Conservation (phyloP, 148 eudicot genomes). For the Bassia scoparia region DNA sequence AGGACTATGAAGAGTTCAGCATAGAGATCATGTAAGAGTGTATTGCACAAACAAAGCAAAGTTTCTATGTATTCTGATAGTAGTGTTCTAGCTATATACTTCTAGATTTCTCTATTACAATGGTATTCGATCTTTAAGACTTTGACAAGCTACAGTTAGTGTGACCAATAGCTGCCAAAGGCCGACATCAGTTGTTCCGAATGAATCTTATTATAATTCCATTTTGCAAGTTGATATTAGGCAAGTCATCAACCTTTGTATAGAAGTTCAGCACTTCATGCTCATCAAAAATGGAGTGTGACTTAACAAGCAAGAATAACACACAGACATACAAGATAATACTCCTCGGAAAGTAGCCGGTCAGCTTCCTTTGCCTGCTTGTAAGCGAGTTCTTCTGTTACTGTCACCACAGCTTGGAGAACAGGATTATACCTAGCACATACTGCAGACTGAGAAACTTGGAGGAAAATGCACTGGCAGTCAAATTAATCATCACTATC, state of each 20-base stretch:
- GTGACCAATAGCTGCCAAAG: neutral
- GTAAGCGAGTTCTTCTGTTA: slow-evolving; percentile 82
- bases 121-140: neutral
- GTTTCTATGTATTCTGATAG: too few species aligned
- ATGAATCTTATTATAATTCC: neutral
- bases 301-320: too few species aligned
- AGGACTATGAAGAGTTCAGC: slow-evolving; percentile 40
- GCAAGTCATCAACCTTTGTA: neutral
- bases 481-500: neutral
- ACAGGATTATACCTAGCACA: slow-evolving; percentile 55
- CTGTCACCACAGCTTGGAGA: slow-evolving; percentile 79
- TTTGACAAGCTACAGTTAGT: neutral
- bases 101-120: neutral
- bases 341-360: slow-evolving; percentile 50
- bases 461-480: neutral
- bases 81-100: too few species aligned
- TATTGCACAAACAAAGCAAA: neutral
- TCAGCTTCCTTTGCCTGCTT: slow-evolving; percentile 86
- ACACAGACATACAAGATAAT: slow-evolving; percentile 29
- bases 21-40: neutral
- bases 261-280: neutral
- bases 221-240: too few species aligned
- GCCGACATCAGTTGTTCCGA: neutral
- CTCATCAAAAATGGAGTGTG: neutral
- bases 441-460: neutral